A percentile compares a stretch with the other conserved stretches of the same genome.
phyloP scores from a whole-genome alignment of 139 green algal species.

The Chlorella sp. region DNA sequence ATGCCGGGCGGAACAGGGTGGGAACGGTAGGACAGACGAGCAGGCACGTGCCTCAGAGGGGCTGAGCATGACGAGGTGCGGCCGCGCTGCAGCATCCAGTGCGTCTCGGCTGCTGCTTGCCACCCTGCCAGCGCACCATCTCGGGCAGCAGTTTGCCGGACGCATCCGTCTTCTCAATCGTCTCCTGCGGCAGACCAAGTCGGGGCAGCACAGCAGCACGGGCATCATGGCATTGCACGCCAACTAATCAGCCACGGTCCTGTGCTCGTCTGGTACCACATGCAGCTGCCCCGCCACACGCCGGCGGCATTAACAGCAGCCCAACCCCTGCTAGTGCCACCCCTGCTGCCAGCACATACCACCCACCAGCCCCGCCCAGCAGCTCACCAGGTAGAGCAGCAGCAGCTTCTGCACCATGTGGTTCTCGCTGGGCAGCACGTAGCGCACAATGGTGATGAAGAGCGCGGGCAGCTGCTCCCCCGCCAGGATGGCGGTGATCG shows the following conservation, averaged over 20 bases:
- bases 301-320: background rate
- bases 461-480: slow-evolving; percentile 95
- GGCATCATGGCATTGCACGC: background rate
- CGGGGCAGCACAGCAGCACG: background rate
- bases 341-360: background rate
- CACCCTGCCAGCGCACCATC: slow-evolving; percentile 77
- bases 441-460: slow-evolving; percentile 99
- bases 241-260: background rate
- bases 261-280: background rate
- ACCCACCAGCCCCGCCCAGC: background rate
- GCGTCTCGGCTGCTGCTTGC: background rate
- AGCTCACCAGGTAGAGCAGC: slow-evolving; percentile 94
- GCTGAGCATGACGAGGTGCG: background rate
- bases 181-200: slow-evolving; percentile 74
- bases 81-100: background rate
- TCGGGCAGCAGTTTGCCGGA: slow-evolving; percentile 97
- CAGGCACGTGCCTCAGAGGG: background rate
- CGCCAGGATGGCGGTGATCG: slow-evolving; percentile 91
- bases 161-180: slow-evolving; percentile 98
- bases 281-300: background rate
- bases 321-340: background rate
- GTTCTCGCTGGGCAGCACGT: slow-evolving; percentile 98
- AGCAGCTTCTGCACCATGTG: slow-evolving; percentile 98
- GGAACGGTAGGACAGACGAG: background rate
- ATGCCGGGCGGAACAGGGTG: background rate